A percentile compares a stretch with the other conserved stretches of the same genome.
These are phyloP conservation scores for Letharia lupina DNA, from an alignment of 495 filamentous ascomycete species.

Conservation along the genomic window DNA sequence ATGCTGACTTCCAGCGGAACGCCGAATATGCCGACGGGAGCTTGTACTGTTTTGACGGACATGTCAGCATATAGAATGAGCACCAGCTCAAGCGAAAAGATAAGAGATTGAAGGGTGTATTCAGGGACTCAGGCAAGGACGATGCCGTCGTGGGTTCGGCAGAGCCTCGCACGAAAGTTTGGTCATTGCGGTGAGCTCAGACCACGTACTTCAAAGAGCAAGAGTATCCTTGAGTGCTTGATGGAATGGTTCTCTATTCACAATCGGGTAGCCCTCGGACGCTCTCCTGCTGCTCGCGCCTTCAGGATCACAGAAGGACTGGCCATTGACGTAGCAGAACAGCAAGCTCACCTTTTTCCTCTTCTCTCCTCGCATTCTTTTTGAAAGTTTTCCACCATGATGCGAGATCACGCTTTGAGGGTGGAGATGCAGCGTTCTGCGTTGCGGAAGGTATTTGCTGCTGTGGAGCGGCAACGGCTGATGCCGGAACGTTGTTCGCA, in stretches of 20 bases:
- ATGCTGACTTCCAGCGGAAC: constrained; percentile 93
- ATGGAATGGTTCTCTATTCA: background rate
- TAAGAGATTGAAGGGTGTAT: background rate
- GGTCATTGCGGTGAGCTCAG: background rate
- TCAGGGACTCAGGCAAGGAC: background rate
- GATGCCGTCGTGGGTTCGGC: background rate
- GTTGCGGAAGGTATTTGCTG: constrained; percentile 24
- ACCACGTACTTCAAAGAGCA: background rate
- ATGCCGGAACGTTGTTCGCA: constrained; percentile 29
- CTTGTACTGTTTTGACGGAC: constrained; percentile 7
- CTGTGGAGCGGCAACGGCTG: constrained; percentile 32
- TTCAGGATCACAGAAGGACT: background rate
- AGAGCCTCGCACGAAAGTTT: background rate
- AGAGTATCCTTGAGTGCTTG: background rate
- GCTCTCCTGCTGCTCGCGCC: background rate
- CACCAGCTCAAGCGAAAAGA: background rate
- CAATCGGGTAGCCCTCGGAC: background rate
- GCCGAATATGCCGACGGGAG: constrained; percentile 69
- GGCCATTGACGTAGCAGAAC: background rate
- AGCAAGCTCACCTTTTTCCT: constrained; percentile 58
- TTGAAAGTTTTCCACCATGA: constrained; percentile 93
- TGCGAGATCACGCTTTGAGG: constrained; percentile 70
- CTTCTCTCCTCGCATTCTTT: constrained; percentile 57
- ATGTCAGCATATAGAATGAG: constrained; percentile 7
- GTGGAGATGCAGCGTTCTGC: constrained; percentile 44